Evolutionary conservation across 208 protist species (phyloP).

Genomic region (Acanthamoeba triangularis): DNA sequence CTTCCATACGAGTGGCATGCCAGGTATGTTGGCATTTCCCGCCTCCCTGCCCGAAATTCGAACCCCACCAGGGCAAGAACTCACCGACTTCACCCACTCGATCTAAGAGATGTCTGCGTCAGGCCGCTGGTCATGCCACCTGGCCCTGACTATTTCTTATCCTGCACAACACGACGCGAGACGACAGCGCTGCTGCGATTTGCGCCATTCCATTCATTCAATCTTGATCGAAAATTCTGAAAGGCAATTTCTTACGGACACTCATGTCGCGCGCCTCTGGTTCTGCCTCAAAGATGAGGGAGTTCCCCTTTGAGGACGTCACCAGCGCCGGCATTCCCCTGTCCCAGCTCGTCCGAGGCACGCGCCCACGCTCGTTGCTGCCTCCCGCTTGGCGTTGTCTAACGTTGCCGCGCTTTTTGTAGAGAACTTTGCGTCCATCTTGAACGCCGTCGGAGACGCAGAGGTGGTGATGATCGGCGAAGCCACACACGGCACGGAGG

Average conservation of each 20-base stretch:
- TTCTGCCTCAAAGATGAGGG: neutral
- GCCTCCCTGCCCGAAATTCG: neutral
- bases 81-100: neutral
- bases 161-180: neutral
- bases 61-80: neutral
- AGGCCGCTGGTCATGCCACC: neutral
- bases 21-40: neutral
- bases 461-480: conserved; percentile 80
- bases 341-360: neutral
- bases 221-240: neutral
- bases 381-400: neutral
- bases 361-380: neutral
- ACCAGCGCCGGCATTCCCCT: neutral
- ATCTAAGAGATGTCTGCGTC: neutral
- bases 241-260: neutral
- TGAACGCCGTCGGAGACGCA: conserved; percentile 50
- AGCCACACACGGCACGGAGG: conserved; percentile 78
- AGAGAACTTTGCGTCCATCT: conserved; percentile 69
- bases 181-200: neutral
- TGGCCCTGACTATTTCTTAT: neutral
- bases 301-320: conserved; percentile 20
- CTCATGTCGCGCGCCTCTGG: neutral
- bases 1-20: too few relatives aligned
- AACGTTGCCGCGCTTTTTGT: neutral
- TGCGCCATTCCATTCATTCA: neutral